These are phyloP conservation scores for Nicotiana otophora DNA, from an alignment of 257 asterid genomes.

Conservation along the genomic window DNA sequence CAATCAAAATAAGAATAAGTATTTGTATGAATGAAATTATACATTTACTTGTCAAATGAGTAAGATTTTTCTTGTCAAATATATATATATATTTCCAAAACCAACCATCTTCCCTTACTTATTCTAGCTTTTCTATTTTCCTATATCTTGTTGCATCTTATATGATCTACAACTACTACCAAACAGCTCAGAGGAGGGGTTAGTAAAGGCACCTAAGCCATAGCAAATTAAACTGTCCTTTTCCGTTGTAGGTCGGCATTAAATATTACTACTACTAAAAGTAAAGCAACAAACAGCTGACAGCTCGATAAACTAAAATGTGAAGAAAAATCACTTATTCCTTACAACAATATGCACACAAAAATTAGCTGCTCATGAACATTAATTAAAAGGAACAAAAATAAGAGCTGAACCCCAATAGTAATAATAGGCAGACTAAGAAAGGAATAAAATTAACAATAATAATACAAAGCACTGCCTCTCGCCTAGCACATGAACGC, in stretches of 20 bases:
- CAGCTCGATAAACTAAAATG: background rate
- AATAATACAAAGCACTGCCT: conserved; percentile 56
- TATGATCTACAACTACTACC: background rate
- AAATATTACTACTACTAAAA: background rate
- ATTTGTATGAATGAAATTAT: no score
- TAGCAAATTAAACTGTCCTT: background rate
- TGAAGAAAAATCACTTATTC: background rate
- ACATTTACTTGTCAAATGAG: no score
- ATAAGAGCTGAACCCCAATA: background rate
- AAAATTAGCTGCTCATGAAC: background rate
- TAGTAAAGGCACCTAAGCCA: background rate
- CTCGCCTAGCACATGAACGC: conserved; percentile 58
- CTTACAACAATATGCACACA: conserved; percentile 7
- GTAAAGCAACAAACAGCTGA: background rate
- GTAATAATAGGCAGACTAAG: background rate
- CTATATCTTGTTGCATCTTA: background rate
- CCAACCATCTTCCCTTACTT: no score
- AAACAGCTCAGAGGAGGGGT: background rate
- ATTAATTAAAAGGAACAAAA: background rate
- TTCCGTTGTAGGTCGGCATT: background rate
- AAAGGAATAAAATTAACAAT: background rate
- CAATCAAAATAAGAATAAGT: no score
- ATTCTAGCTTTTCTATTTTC: no score
- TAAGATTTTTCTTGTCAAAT: no score
- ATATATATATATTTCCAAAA: no score